Conservation (phyloP, 2,329 filamentous ascomycete genomes). For the Beauveria pseudobassiana region DNA sequence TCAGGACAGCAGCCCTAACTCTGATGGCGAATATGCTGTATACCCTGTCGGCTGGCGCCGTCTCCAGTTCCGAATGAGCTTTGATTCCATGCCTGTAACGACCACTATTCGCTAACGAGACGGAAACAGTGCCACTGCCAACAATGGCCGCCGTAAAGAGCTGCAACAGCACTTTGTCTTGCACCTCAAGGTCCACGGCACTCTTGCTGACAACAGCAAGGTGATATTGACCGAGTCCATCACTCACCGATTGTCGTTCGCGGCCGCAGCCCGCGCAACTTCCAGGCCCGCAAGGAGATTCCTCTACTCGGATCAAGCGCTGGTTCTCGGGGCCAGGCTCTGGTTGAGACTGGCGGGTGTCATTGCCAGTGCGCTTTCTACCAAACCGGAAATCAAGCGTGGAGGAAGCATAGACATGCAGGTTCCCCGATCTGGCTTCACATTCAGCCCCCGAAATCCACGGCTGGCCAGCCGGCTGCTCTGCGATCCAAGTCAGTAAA, state of each 20-base stretch:
- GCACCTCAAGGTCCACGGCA: slow-evolving; percentile 77
- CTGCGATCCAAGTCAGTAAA: slow-evolving; percentile 52
- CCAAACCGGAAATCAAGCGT: slow-evolving; percentile 48
- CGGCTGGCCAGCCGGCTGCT: slow-evolving; percentile 41
- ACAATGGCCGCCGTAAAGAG: slow-evolving; percentile 90
- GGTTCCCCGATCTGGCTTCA: slow-evolving; percentile 49
- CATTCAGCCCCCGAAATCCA: slow-evolving; percentile 51
- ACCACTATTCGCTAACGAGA: not conserved
- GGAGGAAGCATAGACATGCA: slow-evolving; percentile 44
- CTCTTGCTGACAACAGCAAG: slow-evolving; percentile 75
- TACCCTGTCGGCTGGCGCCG: slow-evolving; percentile 94
- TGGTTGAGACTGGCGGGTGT: slow-evolving; percentile 57
- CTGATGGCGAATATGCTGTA: slow-evolving; percentile 75
- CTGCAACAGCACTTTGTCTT: slow-evolving; percentile 94
- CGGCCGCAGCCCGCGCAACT: slow-evolving; percentile 87
- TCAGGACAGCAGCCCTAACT: slow-evolving; percentile 50
- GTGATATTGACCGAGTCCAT: slow-evolving; percentile 74
- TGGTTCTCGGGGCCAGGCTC: slow-evolving; percentile 68
- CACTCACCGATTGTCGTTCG: slow-evolving; percentile 91
- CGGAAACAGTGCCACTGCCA: slow-evolving; percentile 68
- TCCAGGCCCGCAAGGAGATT: slow-evolving; percentile 88
- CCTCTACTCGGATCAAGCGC: slow-evolving; percentile 73
- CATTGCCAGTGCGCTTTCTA: slow-evolving; percentile 47
- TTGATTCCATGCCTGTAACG: not conserved
- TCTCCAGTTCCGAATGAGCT: slow-evolving; percentile 74